Evolutionary conservation across 495 filamentous ascomycete genomes (phyloP).

Genomic region (Patellaria atrata): DNA sequence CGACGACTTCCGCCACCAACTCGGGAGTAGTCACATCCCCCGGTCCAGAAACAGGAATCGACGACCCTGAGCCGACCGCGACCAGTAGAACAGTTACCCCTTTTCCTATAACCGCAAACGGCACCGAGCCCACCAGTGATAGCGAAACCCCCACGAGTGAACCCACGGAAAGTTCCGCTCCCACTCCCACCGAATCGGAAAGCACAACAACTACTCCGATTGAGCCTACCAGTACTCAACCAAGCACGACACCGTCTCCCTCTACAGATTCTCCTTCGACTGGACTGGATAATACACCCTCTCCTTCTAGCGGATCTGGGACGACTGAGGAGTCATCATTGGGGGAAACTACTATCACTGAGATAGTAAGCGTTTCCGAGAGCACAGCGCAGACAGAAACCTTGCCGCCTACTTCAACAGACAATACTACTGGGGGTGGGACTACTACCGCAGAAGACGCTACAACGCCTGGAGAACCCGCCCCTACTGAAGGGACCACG

Average conservation of each 20-base stretch:
- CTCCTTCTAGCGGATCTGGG: too few species aligned
- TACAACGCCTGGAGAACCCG: not conserved
- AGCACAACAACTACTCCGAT: constrained; percentile 2
- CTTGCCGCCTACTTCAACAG: not conserved
- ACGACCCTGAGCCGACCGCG: not conserved
- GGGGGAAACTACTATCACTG: constrained; percentile 3
- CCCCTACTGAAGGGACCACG: not conserved
- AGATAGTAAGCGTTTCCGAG: not conserved
- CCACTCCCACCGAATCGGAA: not conserved
- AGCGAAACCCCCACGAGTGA: not conserved
- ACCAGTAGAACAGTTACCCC: not conserved
- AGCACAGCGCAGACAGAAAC: not conserved
- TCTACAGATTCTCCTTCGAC: not conserved
- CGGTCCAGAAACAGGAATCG: not conserved
- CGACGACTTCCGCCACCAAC: not conserved
- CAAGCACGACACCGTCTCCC: constrained; percentile 1
- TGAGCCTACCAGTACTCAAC: not conserved
- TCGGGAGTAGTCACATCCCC: not conserved
- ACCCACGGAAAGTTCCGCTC: not conserved
- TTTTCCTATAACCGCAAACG: not conserved
- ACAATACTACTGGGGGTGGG: not conserved
- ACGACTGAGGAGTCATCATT: too few species aligned
- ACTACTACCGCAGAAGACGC: not conserved
- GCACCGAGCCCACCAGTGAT: not conserved
- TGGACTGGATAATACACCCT: constrained; percentile 2